Base-by-base conservation (phyloP, 257 asterid genomes). In the Thymus mandschuricus region DNA sequence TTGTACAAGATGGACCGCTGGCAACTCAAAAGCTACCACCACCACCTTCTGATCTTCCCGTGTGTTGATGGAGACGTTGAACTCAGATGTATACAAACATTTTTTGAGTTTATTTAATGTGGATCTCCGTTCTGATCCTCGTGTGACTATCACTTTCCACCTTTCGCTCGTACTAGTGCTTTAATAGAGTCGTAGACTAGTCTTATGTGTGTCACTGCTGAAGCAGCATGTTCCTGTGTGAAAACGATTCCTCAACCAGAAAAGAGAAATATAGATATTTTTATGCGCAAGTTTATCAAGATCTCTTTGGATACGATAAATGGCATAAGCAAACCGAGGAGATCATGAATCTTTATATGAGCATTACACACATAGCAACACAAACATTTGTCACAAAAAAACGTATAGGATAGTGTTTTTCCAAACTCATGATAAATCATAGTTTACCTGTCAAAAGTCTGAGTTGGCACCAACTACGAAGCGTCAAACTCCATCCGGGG, bases 41-140 rank as follows among this genome's bases (percentile, higher is more conserved):
- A 62, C 96, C 92, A 1, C 96, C 96, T 0, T 75, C 84, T 7
- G 93, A 89, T 83, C 89, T 89, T 77, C 96, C 96, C 0, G 78
- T 34, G 67, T 84, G 92, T 70, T 88, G 89, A 89, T 8, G 51
- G 56, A 46, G 55, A 74, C 58, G 68, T 34, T 44, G 51, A 63
- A 54, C 44, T 69, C 8, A 2, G 54, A 63, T 54, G 43, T 43
- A 57, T 31, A 30, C 49, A 57, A 6, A 38, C 31, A 3, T 30
- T 65, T 73, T 46, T 55, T 71, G 75, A 58, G 74, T 61, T 69
- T 77, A 73, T 70, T 69, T 69, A 74, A 70, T 8, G 27, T 60
- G 58, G 65, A 15, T 44, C 59, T 52, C 49, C 68, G 13, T 48
- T 33, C 49, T 10, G 8, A 13, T 52, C 56, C 41, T 31, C 57